Percentiles rank a stretch among this genome's conserved stretches.
Conservation (phyloP, 2,329 filamentous ascomycete genomes). For the Hansfordia pulvinata region DNA sequence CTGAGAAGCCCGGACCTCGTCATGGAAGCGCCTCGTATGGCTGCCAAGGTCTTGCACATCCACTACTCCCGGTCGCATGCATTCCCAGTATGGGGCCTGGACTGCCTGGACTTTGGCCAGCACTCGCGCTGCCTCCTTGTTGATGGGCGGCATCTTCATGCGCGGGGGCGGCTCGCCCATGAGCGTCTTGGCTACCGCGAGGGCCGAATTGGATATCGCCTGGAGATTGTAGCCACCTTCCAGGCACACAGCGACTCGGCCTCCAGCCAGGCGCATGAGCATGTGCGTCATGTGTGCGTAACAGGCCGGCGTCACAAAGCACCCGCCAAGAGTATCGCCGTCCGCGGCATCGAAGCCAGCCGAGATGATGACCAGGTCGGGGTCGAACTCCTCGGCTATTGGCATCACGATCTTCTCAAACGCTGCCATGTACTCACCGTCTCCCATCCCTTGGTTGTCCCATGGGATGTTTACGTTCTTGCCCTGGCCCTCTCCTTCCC, state of each 20-base stretch:
- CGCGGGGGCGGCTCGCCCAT: conserved; percentile 84
- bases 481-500: conserved; percentile 38
- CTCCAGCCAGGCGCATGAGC: conserved; percentile 87
- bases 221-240: conserved; percentile 92
- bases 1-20: conserved; percentile 69
- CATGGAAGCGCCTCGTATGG: conserved; percentile 56
- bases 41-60: conserved; percentile 35
- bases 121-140: conserved; percentile 40
- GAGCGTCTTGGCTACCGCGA: conserved; percentile 80
- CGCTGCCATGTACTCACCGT: conserved; percentile 91
- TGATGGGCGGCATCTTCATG: conserved; percentile 41
- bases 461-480: conserved; percentile 56
- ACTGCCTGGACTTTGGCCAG: conserved; percentile 44
- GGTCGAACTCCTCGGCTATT: conserved; percentile 83
- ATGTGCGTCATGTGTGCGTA: conserved; percentile 99
- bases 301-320: conserved; percentile 79
- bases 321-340: conserved; percentile 84
- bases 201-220: conserved; percentile 83
- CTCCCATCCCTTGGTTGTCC: conserved; percentile 70
- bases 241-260: conserved; percentile 82
- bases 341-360: conserved; percentile 93
- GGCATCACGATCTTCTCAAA: conserved; percentile 97
- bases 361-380: conserved; percentile 88
- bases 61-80: conserved; percentile 59
- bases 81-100: conserved; percentile 71